phyloP scores from a whole-genome alignment of 2,329 filamentous ascomycete genomes.

The Phialocephala subalpina region DNA sequence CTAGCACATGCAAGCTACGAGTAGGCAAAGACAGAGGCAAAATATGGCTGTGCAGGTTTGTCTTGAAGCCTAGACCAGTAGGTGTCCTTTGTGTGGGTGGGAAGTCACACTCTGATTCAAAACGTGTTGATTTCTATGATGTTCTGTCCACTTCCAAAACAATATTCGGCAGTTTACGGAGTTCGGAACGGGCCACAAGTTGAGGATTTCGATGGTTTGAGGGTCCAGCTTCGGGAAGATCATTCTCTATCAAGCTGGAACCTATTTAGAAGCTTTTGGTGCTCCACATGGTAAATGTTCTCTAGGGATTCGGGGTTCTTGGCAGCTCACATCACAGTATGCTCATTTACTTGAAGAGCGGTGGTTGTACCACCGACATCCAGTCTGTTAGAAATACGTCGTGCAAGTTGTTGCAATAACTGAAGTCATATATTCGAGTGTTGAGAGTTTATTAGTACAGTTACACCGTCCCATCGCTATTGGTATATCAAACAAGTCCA shows the following conservation, averaged over 20 bases:
- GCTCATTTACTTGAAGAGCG: too few species aligned
- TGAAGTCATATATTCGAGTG: neutral
- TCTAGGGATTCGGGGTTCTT: neutral
- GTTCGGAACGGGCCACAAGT: neutral
- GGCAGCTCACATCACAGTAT: neutral
- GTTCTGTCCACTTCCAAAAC: neutral
- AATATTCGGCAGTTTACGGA: neutral
- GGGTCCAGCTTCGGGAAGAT: neutral
- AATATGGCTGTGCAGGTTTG: neutral
- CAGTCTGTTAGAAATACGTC: too few species aligned
- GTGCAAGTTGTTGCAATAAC: neutral
- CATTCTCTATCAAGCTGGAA: neutral
- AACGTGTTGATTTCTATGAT: slow-evolving; percentile 4
- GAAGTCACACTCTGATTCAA: neutral
- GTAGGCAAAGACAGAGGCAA: neutral
- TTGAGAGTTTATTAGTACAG: slow-evolving; percentile 15
- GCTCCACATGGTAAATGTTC: neutral
- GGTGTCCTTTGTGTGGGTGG: neutral
- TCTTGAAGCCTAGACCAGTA: neutral
- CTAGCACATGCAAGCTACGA: slow-evolving; percentile 1
- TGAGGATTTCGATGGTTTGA: neutral
- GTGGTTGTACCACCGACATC: neutral
- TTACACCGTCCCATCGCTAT: slow-evolving; percentile 22
- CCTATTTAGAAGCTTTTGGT: neutral
- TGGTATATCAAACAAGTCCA: slow-evolving; percentile 38